phyloP scores from a whole-genome alignment of 179 eudicot species.

The Vitellaria paradoxa region DNA sequence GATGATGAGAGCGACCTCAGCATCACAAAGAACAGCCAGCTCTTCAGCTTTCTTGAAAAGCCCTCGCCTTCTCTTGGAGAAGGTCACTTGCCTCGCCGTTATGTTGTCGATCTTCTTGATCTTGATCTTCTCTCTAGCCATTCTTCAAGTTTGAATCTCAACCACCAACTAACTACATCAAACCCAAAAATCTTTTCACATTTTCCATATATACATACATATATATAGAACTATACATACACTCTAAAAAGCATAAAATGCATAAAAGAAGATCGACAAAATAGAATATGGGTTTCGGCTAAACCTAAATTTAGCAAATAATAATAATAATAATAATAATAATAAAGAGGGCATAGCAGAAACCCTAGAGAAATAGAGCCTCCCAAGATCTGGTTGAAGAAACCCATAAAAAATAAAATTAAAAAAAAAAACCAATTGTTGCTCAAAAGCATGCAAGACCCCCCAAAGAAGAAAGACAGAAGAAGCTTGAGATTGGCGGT shows the following conservation, averaged over 20 bases:
- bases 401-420: neutral
- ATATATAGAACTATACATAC: neutral
- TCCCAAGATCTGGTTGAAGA: neutral
- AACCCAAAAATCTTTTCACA: no score
- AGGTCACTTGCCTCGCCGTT: slow-evolving; percentile 25
- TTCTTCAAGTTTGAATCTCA: neutral
- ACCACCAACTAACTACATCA: no score
- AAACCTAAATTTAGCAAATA: neutral
- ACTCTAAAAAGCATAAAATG: neutral
- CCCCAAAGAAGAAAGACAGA: neutral
- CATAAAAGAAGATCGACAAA: neutral
- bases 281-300: neutral
- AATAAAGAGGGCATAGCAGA: neutral
- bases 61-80: slow-evolving; percentile 59
- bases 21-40: slow-evolving; percentile 5
- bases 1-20: no score
- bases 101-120: slow-evolving; percentile 10
- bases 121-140: slow-evolving; percentile 55
- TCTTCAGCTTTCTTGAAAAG: slow-evolving; percentile 60
- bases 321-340: no score
- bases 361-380: slow-evolving; percentile 1
- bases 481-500: neutral
- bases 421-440: neutral
- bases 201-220: no score
- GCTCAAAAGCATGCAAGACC: neutral